Evolutionary conservation across 352 stramenopile species (phyloP), one percentile per base, ranked within the genome.

Genomic region (Phytophthora cryptogea): DNA sequence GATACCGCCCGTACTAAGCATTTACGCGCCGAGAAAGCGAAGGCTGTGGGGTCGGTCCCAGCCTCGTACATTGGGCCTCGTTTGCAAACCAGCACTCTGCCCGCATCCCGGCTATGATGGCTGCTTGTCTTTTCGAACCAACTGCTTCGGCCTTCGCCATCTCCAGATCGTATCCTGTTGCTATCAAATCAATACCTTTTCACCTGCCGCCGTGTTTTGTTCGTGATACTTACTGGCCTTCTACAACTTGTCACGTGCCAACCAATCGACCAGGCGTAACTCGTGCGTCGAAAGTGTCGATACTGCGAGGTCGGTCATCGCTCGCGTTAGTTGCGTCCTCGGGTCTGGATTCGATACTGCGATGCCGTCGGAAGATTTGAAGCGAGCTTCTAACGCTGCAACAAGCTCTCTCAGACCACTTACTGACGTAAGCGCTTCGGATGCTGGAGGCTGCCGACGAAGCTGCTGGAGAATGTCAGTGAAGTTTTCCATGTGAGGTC

Each of bases 1-100:
- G 85, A 76, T 94, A 94, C 73, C 85, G 85, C 59, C 85, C 85
- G 45, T 94, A 94, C 70, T 94, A 80, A 88, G 51, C 45, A 54
- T 32, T 17, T 11, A 51, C 28, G 55, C 35, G 46, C 50, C 54
- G 40, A 72, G 44, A 70, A 59, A 41, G 40, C 26, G 37, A 60
- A 67, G 40, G n/a, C 36, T 49, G 51, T 50, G 20, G 37, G 46
- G 31, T 35, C 32, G 48, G 68, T 52, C 28, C 14, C 10, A 50
- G 17, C 40, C 45, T 20, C 31, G 26, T 37, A 49, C 53, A 39
- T 28, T 46, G 30, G 42, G 28, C 31, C 4, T 35, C 20, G 13
- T 39, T 35, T 23, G 20, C 33, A 16, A 60, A 47, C 11, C 37
- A 36, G 49, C 49, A 57, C 54, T 51, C 28, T 47, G 37, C 48